Base-by-base conservation (phyloP, 2,329 filamentous ascomycete species). In the Alternaria sp. region DNA sequence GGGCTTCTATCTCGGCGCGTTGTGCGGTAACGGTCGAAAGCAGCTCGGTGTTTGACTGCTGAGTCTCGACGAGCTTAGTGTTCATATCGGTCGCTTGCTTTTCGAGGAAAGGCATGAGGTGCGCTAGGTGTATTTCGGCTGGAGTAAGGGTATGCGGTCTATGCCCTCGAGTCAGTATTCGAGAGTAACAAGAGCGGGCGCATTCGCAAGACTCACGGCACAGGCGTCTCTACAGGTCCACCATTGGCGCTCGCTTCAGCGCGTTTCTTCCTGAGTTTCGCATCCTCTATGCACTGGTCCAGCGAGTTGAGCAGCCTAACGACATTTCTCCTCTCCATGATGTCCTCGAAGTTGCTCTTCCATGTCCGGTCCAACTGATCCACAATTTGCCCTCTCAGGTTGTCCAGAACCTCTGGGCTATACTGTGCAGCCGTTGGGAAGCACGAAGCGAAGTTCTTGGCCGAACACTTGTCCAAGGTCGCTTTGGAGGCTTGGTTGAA, bases 351-450 rank as follows among this genome's bases (percentile, higher is more conserved):
- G 67, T 90, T 86, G 56, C 74, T 82, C 74, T 80, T 84, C 66
- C 86, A 87, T 55, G 84, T 83, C 65, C 85, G 84, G 67, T 88
- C 86, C 56, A 90, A 75, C 68, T 88, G 85, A 54, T 83, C 83
- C 45, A 86, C 86, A 67, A 90, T 83, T 67, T 89, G 86, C 57
- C 84, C 81, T 79, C 87, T 87, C 21, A 90, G 80, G 5, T 82
- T 81, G 69, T 88, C 84, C 61, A 90, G 72, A 45, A 83, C 84
- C 25, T 84, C 84, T 2, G 87, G 85, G 11, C 86, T 86, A 69
- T 88, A 82, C 69, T 82, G 80, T 17, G 88, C 86, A 2, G 87
- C 85, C 0, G 88, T 90, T 0, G 88, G 88, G 67, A 90, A 90
- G 70, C 88, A 90, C 23, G 86, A 81, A 0, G 86, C 83, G 74